Percentiles rank a stretch among this genome's conserved stretches.
Evolutionary conservation across 2,329 filamentous ascomycete genomes (phyloP).

Genomic region (Pyrenophora tritici-repentis): DNA sequence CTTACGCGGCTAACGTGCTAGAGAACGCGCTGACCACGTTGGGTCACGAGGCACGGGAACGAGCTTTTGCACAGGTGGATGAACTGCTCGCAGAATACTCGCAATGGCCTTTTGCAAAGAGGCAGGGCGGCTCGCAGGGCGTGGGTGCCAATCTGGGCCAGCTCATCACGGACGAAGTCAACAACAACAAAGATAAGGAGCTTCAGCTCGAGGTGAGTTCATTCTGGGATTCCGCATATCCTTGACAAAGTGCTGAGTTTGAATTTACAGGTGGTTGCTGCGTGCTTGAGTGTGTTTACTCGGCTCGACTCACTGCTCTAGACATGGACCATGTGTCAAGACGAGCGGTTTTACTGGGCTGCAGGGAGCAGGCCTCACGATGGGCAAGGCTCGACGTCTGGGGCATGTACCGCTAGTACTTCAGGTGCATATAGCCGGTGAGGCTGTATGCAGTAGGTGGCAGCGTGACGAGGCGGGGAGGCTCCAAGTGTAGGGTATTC

Average conservation of each 20-base stretch:
- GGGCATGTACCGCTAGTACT: constrained; percentile 10
- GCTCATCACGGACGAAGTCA: constrained; percentile 84
- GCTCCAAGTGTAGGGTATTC: constrained; percentile 20
- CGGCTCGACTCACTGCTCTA: constrained; percentile 94
- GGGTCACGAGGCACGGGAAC: constrained; percentile 89
- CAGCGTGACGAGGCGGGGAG: constrained; percentile 6
- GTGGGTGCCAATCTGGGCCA: constrained; percentile 92
- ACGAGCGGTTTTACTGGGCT: background rate
- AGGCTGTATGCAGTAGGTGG: constrained; percentile 10
- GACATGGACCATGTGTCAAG: constrained; percentile 19
- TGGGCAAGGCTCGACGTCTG: constrained; percentile 15
- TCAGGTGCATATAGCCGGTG: constrained; percentile 14
- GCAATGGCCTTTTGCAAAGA: constrained; percentile 93
- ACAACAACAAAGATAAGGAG: constrained; percentile 87
- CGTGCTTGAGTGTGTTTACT: constrained; percentile 96
- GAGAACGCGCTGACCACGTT: constrained; percentile 96
- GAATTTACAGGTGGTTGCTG: constrained; percentile 72
- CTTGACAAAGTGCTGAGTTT: constrained; percentile 26
- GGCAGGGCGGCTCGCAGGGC: constrained; percentile 74
- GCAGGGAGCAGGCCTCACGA: constrained; percentile 5
- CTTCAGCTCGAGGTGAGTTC: constrained; percentile 85
- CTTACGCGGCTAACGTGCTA: constrained; percentile 95
- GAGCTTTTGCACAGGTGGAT: constrained; percentile 95
- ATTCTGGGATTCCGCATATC: background rate
- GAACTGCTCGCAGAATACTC: constrained; percentile 95